phyloP scores from a whole-genome alignment of 73 alveolate genomes.

The Paraurostyla sp. region DNA sequence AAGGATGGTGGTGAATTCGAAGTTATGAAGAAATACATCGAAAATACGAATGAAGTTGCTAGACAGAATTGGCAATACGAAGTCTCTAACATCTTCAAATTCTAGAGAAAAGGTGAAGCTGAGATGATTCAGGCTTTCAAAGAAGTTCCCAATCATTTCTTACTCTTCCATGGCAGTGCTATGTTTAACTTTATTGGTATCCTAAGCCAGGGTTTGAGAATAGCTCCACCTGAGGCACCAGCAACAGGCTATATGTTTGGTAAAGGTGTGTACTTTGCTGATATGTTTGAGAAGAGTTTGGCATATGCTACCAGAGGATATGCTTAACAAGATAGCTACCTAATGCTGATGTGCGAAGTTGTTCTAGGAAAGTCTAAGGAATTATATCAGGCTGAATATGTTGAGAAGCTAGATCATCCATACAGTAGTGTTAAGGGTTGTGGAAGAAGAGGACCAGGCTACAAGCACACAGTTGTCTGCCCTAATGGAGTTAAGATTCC shows the following conservation, averaged over 20 bases:
- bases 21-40: slow-evolving; percentile 79
- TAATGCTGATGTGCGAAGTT: slow-evolving; percentile 91
- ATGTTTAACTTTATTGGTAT: slow-evolving; percentile 90
- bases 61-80: background rate
- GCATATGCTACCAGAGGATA: slow-evolving; percentile 75
- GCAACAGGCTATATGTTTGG: slow-evolving; percentile 97
- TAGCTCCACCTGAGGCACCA: slow-evolving; percentile 96
- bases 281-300: slow-evolving; percentile 88
- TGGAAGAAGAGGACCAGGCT: slow-evolving; percentile 94
- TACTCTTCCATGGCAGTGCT: slow-evolving; percentile 92
- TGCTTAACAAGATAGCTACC: slow-evolving; percentile 64
- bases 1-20: slow-evolving; percentile 79
- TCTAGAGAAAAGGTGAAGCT: slow-evolving; percentile 93
- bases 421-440: slow-evolving; percentile 80
- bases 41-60: slow-evolving; percentile 62
- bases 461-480: slow-evolving; percentile 80
- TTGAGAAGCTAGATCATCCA: slow-evolving; percentile 79
- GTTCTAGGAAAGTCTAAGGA: slow-evolving; percentile 89
- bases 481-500: slow-evolving; percentile 96
- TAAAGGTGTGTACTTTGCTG: slow-evolving; percentile 98
- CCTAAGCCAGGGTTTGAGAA: slow-evolving; percentile 88
- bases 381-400: slow-evolving; percentile 59
- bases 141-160: slow-evolving; percentile 84
- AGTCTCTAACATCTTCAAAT: slow-evolving; percentile 78
- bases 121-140: slow-evolving; percentile 78